Evolutionary conservation across 2,329 filamentous ascomycete species (phyloP), one percentile per base, ranked within the genome.

Genomic region (Alternaria rosae): DNA sequence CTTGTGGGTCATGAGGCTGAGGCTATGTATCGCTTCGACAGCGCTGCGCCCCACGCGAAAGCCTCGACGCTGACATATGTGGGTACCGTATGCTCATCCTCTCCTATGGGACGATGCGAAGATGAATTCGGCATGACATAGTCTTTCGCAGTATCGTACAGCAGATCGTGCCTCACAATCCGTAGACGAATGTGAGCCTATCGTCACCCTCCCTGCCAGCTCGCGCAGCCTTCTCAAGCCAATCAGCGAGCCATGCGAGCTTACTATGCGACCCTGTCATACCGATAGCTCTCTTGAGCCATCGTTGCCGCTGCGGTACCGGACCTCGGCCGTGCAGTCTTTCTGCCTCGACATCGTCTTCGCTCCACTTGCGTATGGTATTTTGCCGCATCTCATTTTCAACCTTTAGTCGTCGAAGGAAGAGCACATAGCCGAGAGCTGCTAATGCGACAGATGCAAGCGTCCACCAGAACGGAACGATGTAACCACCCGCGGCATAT

Each of bases 131-230:
- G 7, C 9, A 30, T 12, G 12, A 3, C 12, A 20, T n/a, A 3
- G 5, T 6, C 0, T 0, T 20, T 7, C 1, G 6, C 9, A 5
- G n/a, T 10, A 17, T 50, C 4, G 45, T 2, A 4, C 26, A 15
- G 28, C 11, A n/a, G 3, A 5, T 32, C 1, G 1, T 5, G 3
- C 5, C 43, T 64, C 25, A 62, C 9, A 78, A 58, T 11, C 80
- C 79, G 63, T 83, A 84, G 50, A 79, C 67, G 68, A 82, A 84
- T 0, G 82, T 84, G 50, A 83, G 65, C 71, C 77, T 82, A 71
- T 84, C 82, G 54, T 84, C 82, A 5, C 82, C 82, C 26, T 78
- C 69, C 63, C 78, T 73, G 8, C 78, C 73, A 20, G 77, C 70
- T 11, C 67, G 66, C 1, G 71, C 74, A n/a, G 79, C 79, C 47